Evolutionary conservation across 2,329 filamentous ascomycete genomes (phyloP).

Genomic region (Immersiporthe knoxdaviesiana): DNA sequence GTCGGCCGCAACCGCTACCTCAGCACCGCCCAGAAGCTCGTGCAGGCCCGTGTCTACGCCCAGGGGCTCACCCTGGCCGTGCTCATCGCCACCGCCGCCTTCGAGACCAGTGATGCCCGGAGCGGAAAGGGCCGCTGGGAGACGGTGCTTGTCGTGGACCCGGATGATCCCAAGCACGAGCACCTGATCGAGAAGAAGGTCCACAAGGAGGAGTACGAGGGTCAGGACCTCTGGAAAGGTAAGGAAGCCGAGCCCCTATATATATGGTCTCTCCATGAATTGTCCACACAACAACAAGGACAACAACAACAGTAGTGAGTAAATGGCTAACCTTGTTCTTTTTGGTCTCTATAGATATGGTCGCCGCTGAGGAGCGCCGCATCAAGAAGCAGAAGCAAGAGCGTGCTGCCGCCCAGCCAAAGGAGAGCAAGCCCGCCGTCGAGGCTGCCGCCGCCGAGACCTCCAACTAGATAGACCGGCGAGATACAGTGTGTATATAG

Average conservation of each 20-base stretch:
- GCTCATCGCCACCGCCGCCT: slow-evolving; percentile 77
- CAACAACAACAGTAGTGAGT: no score
- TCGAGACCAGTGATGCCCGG: slow-evolving; percentile 79
- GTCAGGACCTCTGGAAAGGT: slow-evolving; percentile 94
- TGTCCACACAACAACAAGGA: no score
- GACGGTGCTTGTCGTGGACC: slow-evolving; percentile 79
- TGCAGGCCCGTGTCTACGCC: slow-evolving; percentile 92
- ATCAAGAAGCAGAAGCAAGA: slow-evolving; percentile 48
- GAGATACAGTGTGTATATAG: not conserved
- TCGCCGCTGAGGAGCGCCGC: slow-evolving; percentile 74
- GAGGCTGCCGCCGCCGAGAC: slow-evolving; percentile 32
- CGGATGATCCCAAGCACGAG: slow-evolving; percentile 81
- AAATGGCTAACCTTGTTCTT: no score
- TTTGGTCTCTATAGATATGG: slow-evolving; percentile 84
- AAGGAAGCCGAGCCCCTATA: slow-evolving; percentile 41
- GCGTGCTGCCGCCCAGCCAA: slow-evolving; percentile 27
- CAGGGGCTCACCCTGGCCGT: slow-evolving; percentile 87
- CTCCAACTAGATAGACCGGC: slow-evolving; percentile 13
- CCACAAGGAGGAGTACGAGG: slow-evolving; percentile 83
- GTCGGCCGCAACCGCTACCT: slow-evolving; percentile 80
- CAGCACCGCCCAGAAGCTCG: slow-evolving; percentile 79
- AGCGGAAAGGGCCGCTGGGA: slow-evolving; percentile 79
- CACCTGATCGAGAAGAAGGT: slow-evolving; percentile 83
- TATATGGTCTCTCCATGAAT: not conserved
- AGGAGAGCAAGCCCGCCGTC: slow-evolving; percentile 23